Evolutionary conservation across 2,329 filamentous ascomycete species (phyloP).

Genomic region (Clonostachys rosea): DNA sequence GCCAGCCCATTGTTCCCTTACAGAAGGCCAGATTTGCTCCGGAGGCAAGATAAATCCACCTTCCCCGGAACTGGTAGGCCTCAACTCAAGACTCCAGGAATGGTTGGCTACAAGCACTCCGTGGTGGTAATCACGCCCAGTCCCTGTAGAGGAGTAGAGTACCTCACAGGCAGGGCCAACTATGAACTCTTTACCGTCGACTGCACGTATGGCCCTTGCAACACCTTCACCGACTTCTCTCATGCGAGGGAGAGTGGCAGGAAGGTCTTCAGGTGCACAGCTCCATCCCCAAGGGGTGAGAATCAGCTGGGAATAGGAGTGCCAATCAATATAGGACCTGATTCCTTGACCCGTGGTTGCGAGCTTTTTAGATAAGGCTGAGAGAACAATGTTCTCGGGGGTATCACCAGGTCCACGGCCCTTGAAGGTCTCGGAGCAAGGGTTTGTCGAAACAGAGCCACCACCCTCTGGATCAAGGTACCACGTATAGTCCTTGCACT

Average conservation of each 20-base stretch:
- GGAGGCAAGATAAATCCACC: conserved; percentile 12
- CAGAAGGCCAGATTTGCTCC: conserved; percentile 9
- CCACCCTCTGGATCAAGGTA: conserved; percentile 12
- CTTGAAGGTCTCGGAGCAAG: conserved; percentile 38
- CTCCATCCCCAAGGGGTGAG: conserved; percentile 53
- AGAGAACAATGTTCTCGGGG: conserved; percentile 41
- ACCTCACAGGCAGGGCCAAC: conserved; percentile 13
- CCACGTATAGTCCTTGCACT: conserved; percentile 23
- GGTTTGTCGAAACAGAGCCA: conserved; percentile 34
- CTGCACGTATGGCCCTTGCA: conserved; percentile 29
- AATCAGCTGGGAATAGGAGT: conserved; percentile 51
- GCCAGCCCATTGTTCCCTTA: conserved; percentile 13
- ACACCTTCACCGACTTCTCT: conserved; percentile 24
- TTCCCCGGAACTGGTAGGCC: conserved; percentile 4
- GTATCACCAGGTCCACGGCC: conserved; percentile 33
- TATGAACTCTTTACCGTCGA: conserved; percentile 4
- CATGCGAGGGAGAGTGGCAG: conserved; percentile 13
- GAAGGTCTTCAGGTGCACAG: conserved; percentile 23
- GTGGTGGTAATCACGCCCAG: conserved; percentile 11
- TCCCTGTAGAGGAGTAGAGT: conserved; percentile 11
- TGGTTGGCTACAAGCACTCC: conserved; percentile 10
- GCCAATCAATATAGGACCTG: conserved; percentile 55
- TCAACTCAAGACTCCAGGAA: conserved; percentile 13
- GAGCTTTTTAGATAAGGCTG: conserved; percentile 37
- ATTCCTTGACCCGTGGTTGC: conserved; percentile 33